phyloP scores from a whole-genome alignment of 2,329 filamentous ascomycete genomes.

The Nectriaceae sp. region DNA sequence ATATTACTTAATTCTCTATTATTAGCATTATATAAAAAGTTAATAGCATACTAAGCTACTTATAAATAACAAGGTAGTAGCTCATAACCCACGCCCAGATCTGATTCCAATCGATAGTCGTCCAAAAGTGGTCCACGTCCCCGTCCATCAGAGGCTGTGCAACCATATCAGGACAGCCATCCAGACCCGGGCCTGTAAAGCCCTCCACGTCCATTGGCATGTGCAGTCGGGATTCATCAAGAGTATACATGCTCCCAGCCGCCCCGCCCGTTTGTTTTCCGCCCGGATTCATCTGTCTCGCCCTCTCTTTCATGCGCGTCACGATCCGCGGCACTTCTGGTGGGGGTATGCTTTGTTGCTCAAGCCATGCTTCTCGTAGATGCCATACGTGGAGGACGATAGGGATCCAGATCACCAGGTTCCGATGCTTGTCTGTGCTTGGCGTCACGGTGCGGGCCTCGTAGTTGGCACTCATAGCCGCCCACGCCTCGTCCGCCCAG shows the following conservation, averaged over 20 bases:
- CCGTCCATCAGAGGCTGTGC: neutral
- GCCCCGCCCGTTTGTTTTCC: neutral
- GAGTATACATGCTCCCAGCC: neutral
- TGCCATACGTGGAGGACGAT: constrained; percentile 1
- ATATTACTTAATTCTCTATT: too few species aligned
- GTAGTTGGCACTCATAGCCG: constrained; percentile 33
- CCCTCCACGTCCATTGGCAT: neutral
- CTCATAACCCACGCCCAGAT: too few species aligned
- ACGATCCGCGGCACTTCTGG: neutral
- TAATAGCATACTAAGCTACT: too few species aligned
- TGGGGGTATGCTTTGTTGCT: neutral
- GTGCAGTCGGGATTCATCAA: neutral
- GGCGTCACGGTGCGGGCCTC: constrained; percentile 15
- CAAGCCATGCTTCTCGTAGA: neutral
- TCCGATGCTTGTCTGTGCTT: neutral
- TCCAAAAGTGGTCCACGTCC: neutral
- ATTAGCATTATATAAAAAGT: too few species aligned
- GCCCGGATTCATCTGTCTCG: neutral
- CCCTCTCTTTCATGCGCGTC: neutral
- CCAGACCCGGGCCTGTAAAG: neutral
- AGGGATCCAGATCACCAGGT: neutral
- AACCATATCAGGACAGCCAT: neutral
- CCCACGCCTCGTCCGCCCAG: constrained; percentile 33
- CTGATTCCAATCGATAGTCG: neutral
- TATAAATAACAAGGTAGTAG: too few species aligned